Conservation (phyloP, 1,284 basidiomycete genomes). For the Ganoderma boninense region DNA sequence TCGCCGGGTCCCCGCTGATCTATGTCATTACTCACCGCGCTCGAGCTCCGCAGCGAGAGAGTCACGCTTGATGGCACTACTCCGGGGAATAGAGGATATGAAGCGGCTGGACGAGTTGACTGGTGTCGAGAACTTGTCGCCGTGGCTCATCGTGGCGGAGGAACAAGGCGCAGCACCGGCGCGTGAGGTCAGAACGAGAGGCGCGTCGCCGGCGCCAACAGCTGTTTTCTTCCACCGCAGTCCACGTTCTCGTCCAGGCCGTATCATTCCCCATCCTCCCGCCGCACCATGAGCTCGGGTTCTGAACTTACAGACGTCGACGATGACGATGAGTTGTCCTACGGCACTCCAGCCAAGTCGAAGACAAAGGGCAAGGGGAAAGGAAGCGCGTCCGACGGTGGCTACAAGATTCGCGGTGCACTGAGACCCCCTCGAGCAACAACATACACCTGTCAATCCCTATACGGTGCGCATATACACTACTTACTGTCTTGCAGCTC, state of each 20-base stretch:
- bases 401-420: slow-evolving; percentile 61
- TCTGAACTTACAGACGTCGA: slow-evolving; percentile 54
- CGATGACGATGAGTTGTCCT: slow-evolving; percentile 37
- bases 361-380: slow-evolving; percentile 30
- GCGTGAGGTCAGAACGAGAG: background rate
- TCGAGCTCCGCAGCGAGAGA: slow-evolving; percentile 73
- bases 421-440: slow-evolving; percentile 69
- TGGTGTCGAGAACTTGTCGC: slow-evolving; percentile 42
- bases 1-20: slow-evolving; percentile 9
- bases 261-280: slow-evolving; percentile 20
- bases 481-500: background rate
- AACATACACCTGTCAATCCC: slow-evolving; percentile 70
- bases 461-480: slow-evolving; percentile 59
- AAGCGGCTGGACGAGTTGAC: slow-evolving; percentile 30
- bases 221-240: background rate
- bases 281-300: slow-evolving; percentile 44
- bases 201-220: slow-evolving; percentile 10
- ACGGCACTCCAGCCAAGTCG: slow-evolving; percentile 12
- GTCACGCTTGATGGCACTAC: slow-evolving; percentile 57
- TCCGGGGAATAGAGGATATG: slow-evolving; percentile 33
- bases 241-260: slow-evolving; percentile 5
- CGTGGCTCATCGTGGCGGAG: slow-evolving; percentile 33
- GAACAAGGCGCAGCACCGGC: slow-evolving; percentile 4
- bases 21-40: slow-evolving; percentile 52
- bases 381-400: slow-evolving; percentile 5